Percentiles rank a stretch among this genome's conserved stretches.
These are phyloP conservation scores for Podospora didyma DNA, from an alignment of 495 filamentous ascomycete genomes.

Conservation along the genomic window DNA sequence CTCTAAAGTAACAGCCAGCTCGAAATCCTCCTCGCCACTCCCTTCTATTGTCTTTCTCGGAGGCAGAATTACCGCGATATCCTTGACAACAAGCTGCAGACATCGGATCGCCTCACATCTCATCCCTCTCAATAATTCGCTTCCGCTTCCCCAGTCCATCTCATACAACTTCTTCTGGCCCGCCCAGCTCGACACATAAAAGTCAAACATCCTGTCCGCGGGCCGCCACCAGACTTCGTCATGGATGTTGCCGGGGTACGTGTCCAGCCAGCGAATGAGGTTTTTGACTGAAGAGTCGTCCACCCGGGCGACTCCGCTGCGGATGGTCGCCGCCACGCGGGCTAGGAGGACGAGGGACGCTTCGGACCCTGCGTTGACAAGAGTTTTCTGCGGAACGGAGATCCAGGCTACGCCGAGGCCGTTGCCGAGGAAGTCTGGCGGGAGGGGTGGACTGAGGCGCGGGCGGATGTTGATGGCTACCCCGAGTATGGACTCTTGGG, in stretches of 20 bases:
- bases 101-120: conserved; percentile 1
- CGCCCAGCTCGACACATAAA: conserved; percentile 1
- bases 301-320: background rate
- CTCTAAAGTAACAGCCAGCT: background rate
- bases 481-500: background rate
- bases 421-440: background rate
- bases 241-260: background rate
- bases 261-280: background rate
- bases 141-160: background rate
- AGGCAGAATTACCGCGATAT: background rate
- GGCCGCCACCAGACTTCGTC: background rate
- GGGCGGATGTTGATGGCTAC: background rate
- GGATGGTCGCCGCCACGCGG: background rate
- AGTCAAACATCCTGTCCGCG: background rate
- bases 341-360: background rate
- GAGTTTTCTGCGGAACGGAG: background rate
- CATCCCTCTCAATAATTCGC: background rate
- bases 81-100: background rate
- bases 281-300: background rate
- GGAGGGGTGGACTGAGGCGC: background rate
- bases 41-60: background rate
- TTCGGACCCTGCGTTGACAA: background rate
- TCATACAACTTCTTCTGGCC: background rate
- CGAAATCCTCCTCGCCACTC: background rate
- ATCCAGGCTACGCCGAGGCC: background rate